Conservation (phyloP, 2,329 filamentous ascomycete genomes). For the Thielaviopsis euricoi region DNA sequence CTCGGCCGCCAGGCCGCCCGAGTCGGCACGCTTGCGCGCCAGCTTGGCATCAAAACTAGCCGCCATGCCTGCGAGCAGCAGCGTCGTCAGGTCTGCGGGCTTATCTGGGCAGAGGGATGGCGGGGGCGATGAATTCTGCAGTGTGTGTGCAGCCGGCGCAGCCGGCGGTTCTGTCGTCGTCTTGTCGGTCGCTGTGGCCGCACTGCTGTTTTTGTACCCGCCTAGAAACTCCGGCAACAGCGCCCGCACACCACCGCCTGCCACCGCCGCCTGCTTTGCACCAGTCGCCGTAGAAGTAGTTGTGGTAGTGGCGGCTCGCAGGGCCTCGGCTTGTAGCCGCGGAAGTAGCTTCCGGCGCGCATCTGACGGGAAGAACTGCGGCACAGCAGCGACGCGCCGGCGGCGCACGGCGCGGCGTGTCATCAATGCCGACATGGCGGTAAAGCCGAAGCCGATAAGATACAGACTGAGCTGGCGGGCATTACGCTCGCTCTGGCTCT, state of each 20-base stretch:
- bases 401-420: constrained; percentile 54
- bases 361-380: constrained; percentile 56
- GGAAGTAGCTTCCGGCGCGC: constrained; percentile 22
- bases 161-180: too few species aligned
- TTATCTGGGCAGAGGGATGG: constrained; percentile 10
- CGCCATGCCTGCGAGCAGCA: constrained; percentile 18
- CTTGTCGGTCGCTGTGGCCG: too few species aligned
- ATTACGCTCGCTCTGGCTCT: constrained; percentile 29
- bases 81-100: constrained; percentile 16
- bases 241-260: background rate
- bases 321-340: constrained; percentile 1
- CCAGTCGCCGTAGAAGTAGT: background rate
- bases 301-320: background rate
- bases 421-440: constrained; percentile 53
- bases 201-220: background rate
- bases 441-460: constrained; percentile 58
- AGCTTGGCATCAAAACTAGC: constrained; percentile 1
- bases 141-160: background rate
- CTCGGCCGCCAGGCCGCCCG: constrained; percentile 58
- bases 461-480: constrained; percentile 53
- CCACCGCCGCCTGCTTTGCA: background rate
- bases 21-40: constrained; percentile 31
- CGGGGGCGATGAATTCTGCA: background rate
- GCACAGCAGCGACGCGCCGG: constrained; percentile 43
- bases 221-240: background rate